Base-by-base conservation (phyloP, 1,139 yeast genomes). In the Suhomyces choctaworum region DNA sequence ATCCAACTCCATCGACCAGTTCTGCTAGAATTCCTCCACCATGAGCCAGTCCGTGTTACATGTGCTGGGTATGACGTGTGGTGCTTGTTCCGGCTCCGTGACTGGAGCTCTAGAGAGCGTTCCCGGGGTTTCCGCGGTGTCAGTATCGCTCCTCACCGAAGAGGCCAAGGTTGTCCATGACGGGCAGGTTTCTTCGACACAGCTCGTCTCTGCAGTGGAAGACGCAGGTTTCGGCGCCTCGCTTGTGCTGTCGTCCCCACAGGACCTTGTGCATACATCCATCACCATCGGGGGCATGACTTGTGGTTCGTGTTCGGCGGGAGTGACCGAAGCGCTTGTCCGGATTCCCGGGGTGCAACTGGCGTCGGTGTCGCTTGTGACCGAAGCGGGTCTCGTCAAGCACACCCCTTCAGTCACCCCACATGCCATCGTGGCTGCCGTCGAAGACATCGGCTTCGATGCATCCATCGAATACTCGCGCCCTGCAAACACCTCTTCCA, bases 361-460 rank as follows among this genome's bases (percentile, higher is more conserved):
- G 13, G 89, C 70, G 0, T 65, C 73, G 10, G 86, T 89, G 3
- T 82, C 95, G 1, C 66, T 86, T 17, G 67, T 85, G 16, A 87
- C 96, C 0, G 90, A 83, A 50, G 79, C 79, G 36, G 95, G 89
- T 0, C 55, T 61, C 12, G 74, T 88, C 8, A 50, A 51, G 3
- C 89, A 78, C 52, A 60, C 62, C 22, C 37, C 44, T 1, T 30
- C 44, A 1, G 51, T 72, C 1, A 37, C 66, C 1, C 41, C 69
- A 0, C 66, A 62, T 1, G 56, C 46, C 7, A 58, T 83, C 7
- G 57, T 58, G 21, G 73, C 68, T 16, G 57, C 71, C 6, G 71
- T 89, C 12, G 94, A 87, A 45, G 83, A 82, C 47, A 77, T 85
- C 47, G 96, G 95, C 7, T 86, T 86, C 50, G 90, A 80, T 27